Conservation (phyloP, 805 yeast species). For the Lipomyces orientalis region DNA sequence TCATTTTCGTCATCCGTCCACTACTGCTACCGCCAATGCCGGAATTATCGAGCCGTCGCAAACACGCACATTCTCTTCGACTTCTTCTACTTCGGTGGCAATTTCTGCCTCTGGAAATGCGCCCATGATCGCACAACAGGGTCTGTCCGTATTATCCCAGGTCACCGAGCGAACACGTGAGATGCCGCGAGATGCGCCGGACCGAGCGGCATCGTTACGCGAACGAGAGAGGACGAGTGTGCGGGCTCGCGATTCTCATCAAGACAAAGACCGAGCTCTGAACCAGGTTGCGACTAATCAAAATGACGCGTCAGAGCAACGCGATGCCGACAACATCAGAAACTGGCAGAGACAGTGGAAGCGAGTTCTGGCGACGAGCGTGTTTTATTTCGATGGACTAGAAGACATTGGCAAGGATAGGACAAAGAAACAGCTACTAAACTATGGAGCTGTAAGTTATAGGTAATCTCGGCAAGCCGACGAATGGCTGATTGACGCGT, state of each 20-base stretch:
- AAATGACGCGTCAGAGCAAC: constrained; percentile 5
- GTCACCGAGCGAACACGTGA: not conserved
- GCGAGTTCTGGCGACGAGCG: constrained; percentile 61
- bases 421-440: constrained; percentile 40
- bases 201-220: constrained; percentile 8
- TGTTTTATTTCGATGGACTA: constrained; percentile 64
- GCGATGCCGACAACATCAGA: constrained; percentile 28
- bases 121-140: not conserved
- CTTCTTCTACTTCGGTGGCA: not conserved
- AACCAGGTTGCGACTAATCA: constrained; percentile 9
- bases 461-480: constrained; percentile 30
- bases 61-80: not conserved
- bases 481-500: constrained; percentile 57
- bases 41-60: not conserved
- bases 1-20: not conserved
- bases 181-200: not conserved
- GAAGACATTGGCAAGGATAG: constrained; percentile 44
- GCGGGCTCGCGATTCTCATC: not conserved
- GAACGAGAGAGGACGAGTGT: constrained; percentile 7
- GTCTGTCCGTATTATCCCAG: not conserved
- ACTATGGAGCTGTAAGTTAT: constrained; percentile 44
- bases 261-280: constrained; percentile 1
- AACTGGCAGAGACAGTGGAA: constrained; percentile 72
- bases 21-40: not conserved
- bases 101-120: constrained; percentile 1